phyloP scores from a whole-genome alignment of 2,329 filamentous ascomycete species.

The Tolypocladium pustulatum region DNA sequence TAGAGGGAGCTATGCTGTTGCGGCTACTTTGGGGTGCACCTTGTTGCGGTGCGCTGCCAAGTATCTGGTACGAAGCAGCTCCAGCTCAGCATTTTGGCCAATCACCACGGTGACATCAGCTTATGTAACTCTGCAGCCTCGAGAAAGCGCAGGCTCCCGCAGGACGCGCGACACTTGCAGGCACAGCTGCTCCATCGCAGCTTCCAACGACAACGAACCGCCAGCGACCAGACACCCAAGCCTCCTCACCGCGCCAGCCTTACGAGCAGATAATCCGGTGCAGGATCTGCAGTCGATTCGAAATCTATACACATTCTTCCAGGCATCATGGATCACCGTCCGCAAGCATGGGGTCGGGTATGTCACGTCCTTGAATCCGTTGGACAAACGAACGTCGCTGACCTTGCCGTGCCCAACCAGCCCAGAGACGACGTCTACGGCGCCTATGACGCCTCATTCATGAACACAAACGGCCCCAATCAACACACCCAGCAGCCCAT shows the following conservation, averaged over 20 bases:
- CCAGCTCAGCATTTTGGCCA: conserved; percentile 12
- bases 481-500: conserved; percentile 86
- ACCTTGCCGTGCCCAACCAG: conserved; percentile 34
- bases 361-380: conserved; percentile 18
- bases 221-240: not conserved
- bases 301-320: not conserved
- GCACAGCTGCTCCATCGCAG: conserved; percentile 8
- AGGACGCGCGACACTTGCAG: conserved; percentile 20
- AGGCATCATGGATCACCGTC: conserved; percentile 56
- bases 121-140: conserved; percentile 16
- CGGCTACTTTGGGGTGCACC: not conserved
- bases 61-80: conserved; percentile 4
- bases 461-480: conserved; percentile 60
- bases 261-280: not conserved
- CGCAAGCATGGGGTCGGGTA: conserved; percentile 64
- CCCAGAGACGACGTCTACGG: conserved; percentile 97
- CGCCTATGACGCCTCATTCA: conserved; percentile 78
- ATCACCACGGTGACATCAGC: conserved; percentile 13
- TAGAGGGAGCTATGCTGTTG: not conserved
- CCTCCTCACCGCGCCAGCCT: not conserved
- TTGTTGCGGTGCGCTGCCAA: not conserved
- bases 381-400: conserved; percentile 2
- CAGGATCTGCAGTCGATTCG: not conserved
- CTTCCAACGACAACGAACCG: conserved; percentile 4
- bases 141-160: conserved; percentile 21